Conservation (phyloP, 139 green algal genomes). For the Haematococcus lacustris region DNA sequence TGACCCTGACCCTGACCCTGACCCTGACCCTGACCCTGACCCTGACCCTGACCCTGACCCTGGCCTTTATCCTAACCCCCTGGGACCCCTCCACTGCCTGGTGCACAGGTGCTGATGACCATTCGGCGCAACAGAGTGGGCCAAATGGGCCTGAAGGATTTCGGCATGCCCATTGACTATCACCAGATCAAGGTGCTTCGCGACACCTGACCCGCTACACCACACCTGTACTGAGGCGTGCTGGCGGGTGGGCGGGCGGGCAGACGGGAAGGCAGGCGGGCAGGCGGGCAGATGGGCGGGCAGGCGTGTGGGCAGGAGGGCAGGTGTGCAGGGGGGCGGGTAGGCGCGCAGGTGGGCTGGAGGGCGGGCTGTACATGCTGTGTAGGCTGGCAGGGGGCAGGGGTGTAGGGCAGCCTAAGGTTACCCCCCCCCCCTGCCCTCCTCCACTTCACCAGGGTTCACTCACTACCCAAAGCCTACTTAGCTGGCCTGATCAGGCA, state of each 20-base stretch:
- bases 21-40: too few relatives aligned
- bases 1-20: too few relatives aligned
- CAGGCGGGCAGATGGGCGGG: neutral
- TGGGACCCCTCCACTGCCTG: too few relatives aligned
- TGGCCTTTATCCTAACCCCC: too few relatives aligned
- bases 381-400: neutral
- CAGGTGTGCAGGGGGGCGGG: too few relatives aligned
- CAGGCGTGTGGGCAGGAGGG: neutral
- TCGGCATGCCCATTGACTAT: conserved; percentile 20
- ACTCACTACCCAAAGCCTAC: too few relatives aligned
- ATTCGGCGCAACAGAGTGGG: conserved; percentile 45
- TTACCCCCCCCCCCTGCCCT: too few relatives aligned
- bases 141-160: conserved; percentile 31
- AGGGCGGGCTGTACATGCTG: neutral
- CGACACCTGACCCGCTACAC: neutral
- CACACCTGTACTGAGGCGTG: neutral
- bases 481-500: too few relatives aligned
- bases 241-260: neutral
- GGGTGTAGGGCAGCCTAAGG: too few relatives aligned
- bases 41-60: too few relatives aligned
- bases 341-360: too few relatives aligned
- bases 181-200: conserved; percentile 21
- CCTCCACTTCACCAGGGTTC: too few relatives aligned
- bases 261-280: neutral
- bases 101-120: conserved; percentile 22